Conservation (phyloP, 225 moss, liverwort and hornwort genomes). For the Neckera pumila region DNA sequence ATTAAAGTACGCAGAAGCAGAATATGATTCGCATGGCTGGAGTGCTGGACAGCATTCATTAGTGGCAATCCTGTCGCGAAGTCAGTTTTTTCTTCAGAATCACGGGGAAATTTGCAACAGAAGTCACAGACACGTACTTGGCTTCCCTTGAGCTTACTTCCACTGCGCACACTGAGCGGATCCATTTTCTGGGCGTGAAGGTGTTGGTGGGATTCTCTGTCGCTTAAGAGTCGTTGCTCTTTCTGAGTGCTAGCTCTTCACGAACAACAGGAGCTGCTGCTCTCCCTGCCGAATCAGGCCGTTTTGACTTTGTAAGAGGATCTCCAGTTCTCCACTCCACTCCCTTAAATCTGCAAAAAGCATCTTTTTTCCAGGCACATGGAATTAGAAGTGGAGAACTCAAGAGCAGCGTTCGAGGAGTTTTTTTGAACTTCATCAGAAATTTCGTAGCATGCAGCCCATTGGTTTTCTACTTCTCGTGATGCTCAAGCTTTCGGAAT, state of each 20-base stretch:
- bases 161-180: neutral
- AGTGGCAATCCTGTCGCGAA: neutral
- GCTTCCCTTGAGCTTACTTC: neutral
- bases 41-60: neutral
- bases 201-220: neutral
- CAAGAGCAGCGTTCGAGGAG: neutral
- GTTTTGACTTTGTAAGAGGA: neutral
- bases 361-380: neutral
- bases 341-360: neutral
- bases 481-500: neutral
- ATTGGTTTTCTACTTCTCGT: neutral
- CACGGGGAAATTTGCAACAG: neutral
- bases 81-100: neutral
- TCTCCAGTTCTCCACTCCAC: neutral
- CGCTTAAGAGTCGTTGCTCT: neutral
- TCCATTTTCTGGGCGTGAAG: neutral
- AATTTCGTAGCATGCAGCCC: neutral
- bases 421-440: neutral
- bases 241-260: neutral
- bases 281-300: neutral
- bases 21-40: neutral
- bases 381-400: neutral
- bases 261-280: neutral
- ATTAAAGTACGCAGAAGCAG: neutral
- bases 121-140: neutral